Conservation (phyloP, 2,329 filamentous ascomycete species). For the Didymella segeticola region DNA sequence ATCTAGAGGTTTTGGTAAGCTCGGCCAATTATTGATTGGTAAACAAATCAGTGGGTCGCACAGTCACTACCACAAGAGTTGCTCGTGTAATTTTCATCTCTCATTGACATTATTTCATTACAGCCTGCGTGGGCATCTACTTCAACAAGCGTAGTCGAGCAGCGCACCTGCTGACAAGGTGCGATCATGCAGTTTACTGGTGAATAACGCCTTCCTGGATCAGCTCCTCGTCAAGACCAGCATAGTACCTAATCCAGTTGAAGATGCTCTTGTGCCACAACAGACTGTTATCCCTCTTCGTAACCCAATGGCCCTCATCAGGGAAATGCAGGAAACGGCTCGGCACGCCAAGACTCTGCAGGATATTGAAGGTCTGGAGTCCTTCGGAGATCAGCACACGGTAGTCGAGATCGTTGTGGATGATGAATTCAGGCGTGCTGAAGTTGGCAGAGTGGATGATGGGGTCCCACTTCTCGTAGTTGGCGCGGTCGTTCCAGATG, state of each 20-base stretch:
- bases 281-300: conserved; percentile 87
- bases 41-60: no score
- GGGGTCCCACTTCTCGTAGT: conserved; percentile 66
- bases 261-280: conserved; percentile 74
- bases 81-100: neutral
- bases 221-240: conserved; percentile 40
- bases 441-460: conserved; percentile 69
- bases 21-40: no score
- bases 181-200: conserved; percentile 37
- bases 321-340: conserved; percentile 82
- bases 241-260: conserved; percentile 47
- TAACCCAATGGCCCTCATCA: conserved; percentile 80
- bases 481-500: conserved; percentile 49
- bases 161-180: neutral
- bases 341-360: conserved; percentile 77
- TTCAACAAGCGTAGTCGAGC: neutral
- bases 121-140: neutral
- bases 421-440: conserved; percentile 84
- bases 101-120: neutral
- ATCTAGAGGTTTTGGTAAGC: no score
- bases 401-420: conserved; percentile 89
- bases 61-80: no score
- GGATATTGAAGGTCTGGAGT: conserved; percentile 81
- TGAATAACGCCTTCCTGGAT: conserved; percentile 41
- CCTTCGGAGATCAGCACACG: conserved; percentile 86